phyloP scores from a whole-genome alignment of 2,329 filamentous ascomycete species.

The Colletotrichum simmondsii region DNA sequence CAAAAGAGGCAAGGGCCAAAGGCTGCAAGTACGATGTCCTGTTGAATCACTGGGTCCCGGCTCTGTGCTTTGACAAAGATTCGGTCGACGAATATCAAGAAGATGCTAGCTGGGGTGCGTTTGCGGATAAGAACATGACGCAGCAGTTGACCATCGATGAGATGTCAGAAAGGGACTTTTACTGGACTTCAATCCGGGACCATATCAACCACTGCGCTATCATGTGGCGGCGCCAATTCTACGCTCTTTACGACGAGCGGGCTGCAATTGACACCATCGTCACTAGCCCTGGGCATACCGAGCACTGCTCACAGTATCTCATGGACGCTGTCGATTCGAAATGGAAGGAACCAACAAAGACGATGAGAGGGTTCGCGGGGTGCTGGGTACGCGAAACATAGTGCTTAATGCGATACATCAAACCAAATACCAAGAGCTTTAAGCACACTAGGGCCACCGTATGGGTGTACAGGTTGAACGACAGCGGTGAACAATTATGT shows the following conservation, averaged over 20 bases:
- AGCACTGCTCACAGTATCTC: conserved; percentile 42
- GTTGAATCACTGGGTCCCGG: conserved; percentile 40
- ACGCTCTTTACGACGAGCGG: conserved; percentile 38
- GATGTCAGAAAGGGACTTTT: conserved; percentile 38
- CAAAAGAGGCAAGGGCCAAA: conserved; percentile 30
- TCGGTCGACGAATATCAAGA: conserved; percentile 40
- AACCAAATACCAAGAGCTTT: too few species aligned
- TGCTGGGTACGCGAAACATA: conserved; percentile 25
- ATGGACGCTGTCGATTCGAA: conserved; percentile 38
- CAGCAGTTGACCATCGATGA: conserved; percentile 34
- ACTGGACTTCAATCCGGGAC: conserved; percentile 39
- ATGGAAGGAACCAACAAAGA: conserved; percentile 35
- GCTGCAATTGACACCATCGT: conserved; percentile 37
- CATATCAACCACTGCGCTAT: conserved; percentile 42
- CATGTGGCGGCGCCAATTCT: conserved; percentile 41
- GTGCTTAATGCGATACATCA: neutral
- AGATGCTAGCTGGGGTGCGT: conserved; percentile 39
- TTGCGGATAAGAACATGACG: conserved; percentile 38
- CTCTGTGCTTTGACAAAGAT: conserved; percentile 37
- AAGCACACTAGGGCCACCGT: too few species aligned
- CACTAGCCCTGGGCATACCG: conserved; percentile 39
- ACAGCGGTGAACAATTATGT: too few species aligned
- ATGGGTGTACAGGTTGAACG: too few species aligned
- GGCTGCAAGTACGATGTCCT: conserved; percentile 41
- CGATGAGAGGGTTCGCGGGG: conserved; percentile 26